A percentile compares a stretch with the other conserved stretches of the same genome.
Conservation (phyloP, 352 stramenopile species). For the Phytopythium litorale region DNA sequence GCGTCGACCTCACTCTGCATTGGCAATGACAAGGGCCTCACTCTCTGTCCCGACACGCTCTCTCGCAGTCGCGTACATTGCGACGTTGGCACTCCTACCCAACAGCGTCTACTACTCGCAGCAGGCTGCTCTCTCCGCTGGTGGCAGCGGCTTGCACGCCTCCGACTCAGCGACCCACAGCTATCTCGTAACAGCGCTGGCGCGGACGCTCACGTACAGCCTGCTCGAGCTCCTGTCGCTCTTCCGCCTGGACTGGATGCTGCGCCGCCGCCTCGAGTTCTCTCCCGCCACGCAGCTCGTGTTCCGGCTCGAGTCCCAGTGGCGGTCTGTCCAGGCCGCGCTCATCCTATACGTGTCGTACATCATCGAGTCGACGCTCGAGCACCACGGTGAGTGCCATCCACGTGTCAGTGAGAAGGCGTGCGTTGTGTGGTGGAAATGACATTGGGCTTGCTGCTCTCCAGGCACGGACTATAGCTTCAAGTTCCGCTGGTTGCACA, state of each 20-base stretch:
- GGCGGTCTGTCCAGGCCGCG: conserved; percentile 21
- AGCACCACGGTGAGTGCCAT: conserved; percentile 24
- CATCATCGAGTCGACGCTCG: conserved; percentile 22
- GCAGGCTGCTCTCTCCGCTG: conserved; percentile 10
- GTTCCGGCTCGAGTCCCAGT: conserved; percentile 38
- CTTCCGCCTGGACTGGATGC: conserved; percentile 18
- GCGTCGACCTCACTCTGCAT: not conserved
- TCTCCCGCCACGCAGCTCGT: conserved; percentile 23
- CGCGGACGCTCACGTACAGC: conserved; percentile 28
- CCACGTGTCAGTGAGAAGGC: not conserved
- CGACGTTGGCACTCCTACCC: conserved; percentile 19
- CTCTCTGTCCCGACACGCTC: not conserved
- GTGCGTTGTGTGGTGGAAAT: not conserved
- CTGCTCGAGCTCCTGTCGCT: conserved; percentile 36
- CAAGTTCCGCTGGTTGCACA: not conserved
- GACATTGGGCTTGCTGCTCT: not conserved
- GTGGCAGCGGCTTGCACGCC: not conserved
- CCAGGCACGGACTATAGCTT: conserved; percentile 1
- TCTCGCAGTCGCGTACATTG: conserved; percentile 16
- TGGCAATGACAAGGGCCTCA: not conserved
- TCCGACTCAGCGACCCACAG: not conserved
- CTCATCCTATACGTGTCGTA: conserved; percentile 39
- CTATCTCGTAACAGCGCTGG: conserved; percentile 10
- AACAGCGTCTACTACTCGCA: conserved; percentile 29
- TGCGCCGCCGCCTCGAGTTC: conserved; percentile 22